Conservation (phyloP, 257 asterid genomes). For the Capsicum chinense region DNA sequence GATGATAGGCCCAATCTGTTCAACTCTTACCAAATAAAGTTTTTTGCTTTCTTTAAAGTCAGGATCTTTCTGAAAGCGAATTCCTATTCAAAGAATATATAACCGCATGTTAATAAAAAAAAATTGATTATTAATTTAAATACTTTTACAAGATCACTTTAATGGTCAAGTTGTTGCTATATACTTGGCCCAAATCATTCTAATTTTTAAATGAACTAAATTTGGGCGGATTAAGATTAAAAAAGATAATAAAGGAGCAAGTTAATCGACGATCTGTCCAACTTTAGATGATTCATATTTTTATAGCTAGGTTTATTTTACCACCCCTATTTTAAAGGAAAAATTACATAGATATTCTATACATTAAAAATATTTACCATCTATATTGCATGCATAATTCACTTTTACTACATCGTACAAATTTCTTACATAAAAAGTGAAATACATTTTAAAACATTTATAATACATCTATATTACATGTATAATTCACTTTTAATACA, state of each 20-base stretch:
- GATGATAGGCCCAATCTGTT: not conserved
- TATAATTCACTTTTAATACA: no score
- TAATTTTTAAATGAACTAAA: not conserved
- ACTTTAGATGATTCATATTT: not conserved
- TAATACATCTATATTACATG: no score
- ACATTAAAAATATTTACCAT: no score
- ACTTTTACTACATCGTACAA: no score
- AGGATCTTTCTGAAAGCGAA: no score
- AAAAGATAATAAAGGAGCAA: not conserved
- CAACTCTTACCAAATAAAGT: not conserved
- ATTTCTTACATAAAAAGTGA: no score
- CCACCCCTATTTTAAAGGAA: no score
- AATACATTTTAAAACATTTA: no score
- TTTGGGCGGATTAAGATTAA: not conserved
- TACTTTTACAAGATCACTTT: not conserved
- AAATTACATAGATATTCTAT: no score
- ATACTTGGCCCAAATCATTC: not conserved
- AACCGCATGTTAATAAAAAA: not conserved
- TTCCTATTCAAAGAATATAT: no score
- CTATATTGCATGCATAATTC: no score
- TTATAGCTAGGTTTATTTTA: not conserved
- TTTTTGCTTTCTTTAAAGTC: no score
- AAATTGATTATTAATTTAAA: not conserved
- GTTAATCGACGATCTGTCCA: not conserved
- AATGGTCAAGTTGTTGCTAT: not conserved